These are phyloP conservation scores for Ulvella scutata DNA, from an alignment of 139 green algal species.

Conservation along the genomic window DNA sequence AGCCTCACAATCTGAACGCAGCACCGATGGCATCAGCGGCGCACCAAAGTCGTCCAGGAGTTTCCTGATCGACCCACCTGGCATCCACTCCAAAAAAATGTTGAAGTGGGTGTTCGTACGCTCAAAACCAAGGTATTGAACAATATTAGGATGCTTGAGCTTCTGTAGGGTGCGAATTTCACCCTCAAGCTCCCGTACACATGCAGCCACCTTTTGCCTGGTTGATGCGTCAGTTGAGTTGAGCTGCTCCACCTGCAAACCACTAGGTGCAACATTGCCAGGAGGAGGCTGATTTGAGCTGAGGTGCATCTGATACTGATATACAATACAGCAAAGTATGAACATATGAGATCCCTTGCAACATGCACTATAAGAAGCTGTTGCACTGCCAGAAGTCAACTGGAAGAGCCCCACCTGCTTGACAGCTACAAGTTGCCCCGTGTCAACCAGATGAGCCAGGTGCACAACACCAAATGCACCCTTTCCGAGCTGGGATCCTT, in stretches of 20 bases:
- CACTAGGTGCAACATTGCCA: background rate
- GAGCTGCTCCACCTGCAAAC: conserved; percentile 33
- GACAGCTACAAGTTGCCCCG: conserved; percentile 81
- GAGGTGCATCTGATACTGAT: background rate
- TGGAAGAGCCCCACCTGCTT: conserved; percentile 59
- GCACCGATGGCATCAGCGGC: too few relatives aligned
- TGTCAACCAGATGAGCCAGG: conserved; percentile 76
- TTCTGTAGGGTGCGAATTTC: conserved; percentile 70
- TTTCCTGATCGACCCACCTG: conserved; percentile 79
- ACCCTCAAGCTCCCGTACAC: conserved; percentile 58
- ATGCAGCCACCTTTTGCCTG: conserved; percentile 30
- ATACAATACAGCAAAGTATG: background rate
- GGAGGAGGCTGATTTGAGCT: background rate
- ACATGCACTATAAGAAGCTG: background rate
- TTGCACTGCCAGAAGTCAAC: background rate
- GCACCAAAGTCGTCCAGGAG: conserved; percentile 73
- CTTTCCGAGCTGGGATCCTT: conserved; percentile 73
- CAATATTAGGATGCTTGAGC: conserved; percentile 86
- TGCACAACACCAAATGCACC: conserved; percentile 86
- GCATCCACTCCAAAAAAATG: conserved; percentile 96
- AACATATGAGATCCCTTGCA: background rate
- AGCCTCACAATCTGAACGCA: too few relatives aligned
- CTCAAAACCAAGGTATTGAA: conserved; percentile 84
- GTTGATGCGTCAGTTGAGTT: conserved; percentile 29
- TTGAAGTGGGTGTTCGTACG: conserved; percentile 52